Evolutionary conservation across 2,329 filamentous ascomycete species (phyloP).

Genomic region (Alternaria sp.): DNA sequence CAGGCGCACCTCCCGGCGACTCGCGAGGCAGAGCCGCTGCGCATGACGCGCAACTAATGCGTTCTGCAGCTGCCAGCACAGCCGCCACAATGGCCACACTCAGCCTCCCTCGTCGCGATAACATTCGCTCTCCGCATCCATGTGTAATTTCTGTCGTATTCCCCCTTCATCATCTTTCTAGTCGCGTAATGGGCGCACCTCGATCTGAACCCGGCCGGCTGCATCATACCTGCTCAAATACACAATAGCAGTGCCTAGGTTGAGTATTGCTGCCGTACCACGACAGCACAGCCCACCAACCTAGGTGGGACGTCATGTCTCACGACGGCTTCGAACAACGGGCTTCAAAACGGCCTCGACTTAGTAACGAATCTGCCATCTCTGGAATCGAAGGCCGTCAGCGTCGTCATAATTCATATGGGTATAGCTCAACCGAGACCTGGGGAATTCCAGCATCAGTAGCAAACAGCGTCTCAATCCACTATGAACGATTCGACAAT

Average conservation of each 20-base stretch:
- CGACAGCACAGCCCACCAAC: not conserved
- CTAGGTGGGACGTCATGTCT: not conserved
- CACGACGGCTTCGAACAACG: not conserved
- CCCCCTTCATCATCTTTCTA: not conserved
- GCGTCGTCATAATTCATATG: not conserved
- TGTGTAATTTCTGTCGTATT: not conserved
- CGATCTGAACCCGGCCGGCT: not conserved
- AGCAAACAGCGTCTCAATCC: not conserved
- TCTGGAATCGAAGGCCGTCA: not conserved
- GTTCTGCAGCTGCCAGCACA: not conserved
- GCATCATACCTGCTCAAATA: not conserved
- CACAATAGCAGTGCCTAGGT: not conserved
- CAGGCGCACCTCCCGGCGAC: too few species aligned
- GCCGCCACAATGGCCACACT: not conserved
- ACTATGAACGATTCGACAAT: not conserved
- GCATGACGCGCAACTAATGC: not conserved
- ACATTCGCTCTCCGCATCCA: not conserved
- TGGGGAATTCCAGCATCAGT: not conserved
- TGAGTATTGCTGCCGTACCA: not conserved
- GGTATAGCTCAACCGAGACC: not conserved
- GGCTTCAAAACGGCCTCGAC: not conserved
- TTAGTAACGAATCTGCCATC: accelerated
- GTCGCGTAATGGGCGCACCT: accelerated
- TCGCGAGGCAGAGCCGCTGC: not conserved
- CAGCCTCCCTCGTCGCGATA: not conserved